phyloP scores from a whole-genome alignment of 768 basidiomycete species.

The Lentinula aciculospora region DNA sequence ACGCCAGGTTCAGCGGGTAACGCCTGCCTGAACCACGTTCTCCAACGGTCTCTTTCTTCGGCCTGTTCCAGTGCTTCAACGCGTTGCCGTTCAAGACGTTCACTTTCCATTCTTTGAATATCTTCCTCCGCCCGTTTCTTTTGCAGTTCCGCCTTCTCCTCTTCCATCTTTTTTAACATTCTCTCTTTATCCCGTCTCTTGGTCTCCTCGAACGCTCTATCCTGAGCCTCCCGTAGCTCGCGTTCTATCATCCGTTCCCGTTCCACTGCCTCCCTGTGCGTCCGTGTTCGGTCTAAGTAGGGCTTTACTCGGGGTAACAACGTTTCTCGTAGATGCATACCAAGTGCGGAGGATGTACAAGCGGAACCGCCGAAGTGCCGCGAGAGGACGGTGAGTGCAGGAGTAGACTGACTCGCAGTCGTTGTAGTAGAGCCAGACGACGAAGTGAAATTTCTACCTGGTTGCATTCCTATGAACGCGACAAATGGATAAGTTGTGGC shows the following conservation, averaged over 20 bases:
- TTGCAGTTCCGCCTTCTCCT: constrained; percentile 29
- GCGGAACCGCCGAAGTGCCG: constrained; percentile 69
- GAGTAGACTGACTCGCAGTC: constrained; percentile 25
- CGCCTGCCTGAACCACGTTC: neutral
- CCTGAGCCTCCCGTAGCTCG: constrained; percentile 72
- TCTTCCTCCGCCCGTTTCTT: constrained; percentile 27
- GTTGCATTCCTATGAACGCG: constrained; percentile 86
- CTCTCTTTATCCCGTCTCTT: constrained; percentile 64
- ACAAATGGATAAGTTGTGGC: constrained; percentile 92
- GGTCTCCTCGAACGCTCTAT: constrained; percentile 67
- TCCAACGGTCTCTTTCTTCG: constrained; percentile 25
- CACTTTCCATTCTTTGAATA: constrained; percentile 22
- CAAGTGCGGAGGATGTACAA: constrained; percentile 55
- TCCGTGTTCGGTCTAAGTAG: constrained; percentile 60
- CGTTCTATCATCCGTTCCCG: constrained; percentile 49
- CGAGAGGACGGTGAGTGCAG: constrained; percentile 75
- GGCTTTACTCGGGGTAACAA: constrained; percentile 80
- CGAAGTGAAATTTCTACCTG: constrained; percentile 42
- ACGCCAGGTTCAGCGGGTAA: neutral
- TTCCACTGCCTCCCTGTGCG: constrained; percentile 42
- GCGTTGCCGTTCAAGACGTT: constrained; percentile 28
- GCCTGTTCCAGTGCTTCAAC: constrained; percentile 18
- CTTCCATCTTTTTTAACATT: constrained; percentile 49
- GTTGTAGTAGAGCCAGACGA: constrained; percentile 23
- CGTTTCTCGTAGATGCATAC: constrained; percentile 59